phyloP scores from a whole-genome alignment of 2,329 filamentous ascomycete genomes.

The Cercospora sp. region DNA sequence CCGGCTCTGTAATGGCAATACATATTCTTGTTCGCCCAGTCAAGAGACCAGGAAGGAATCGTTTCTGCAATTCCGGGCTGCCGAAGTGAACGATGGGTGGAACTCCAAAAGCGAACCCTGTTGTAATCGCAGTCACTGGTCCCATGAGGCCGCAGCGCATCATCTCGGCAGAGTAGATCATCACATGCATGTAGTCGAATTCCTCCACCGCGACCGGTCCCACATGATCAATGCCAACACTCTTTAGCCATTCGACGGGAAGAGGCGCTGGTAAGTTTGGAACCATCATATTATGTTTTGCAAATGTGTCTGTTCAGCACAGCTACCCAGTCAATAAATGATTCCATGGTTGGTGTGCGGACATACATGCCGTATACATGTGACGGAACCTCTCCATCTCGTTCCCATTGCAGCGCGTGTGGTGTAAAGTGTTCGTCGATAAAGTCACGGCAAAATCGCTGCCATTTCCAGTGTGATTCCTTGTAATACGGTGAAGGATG shows the following conservation, averaged over 20 bases:
- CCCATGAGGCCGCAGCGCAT: slow-evolving; percentile 71
- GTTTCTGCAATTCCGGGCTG: slow-evolving; percentile 50
- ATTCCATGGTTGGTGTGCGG: neutral
- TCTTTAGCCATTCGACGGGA: slow-evolving; percentile 71
- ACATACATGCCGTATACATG: neutral
- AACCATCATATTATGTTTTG: slow-evolving; percentile 70
- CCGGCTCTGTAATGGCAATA: slow-evolving; percentile 82
- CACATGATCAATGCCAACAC: slow-evolving; percentile 69
- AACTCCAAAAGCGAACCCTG: neutral
- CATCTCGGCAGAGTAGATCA: slow-evolving; percentile 73
- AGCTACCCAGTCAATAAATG: slow-evolving; percentile 31
- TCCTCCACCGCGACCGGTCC: slow-evolving; percentile 73
- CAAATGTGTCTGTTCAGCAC: slow-evolving; percentile 58
- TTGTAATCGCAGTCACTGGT: slow-evolving; percentile 78
- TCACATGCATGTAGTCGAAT: slow-evolving; percentile 83
- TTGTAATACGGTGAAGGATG: slow-evolving; percentile 81
- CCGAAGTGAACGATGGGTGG: slow-evolving; percentile 47
- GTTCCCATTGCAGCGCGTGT: slow-evolving; percentile 74
- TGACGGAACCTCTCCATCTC: slow-evolving; percentile 28
- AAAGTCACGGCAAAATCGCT: slow-evolving; percentile 69
- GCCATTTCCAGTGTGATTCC: slow-evolving; percentile 68
- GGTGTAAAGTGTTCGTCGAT: slow-evolving; percentile 69
- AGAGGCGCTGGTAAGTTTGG: slow-evolving; percentile 76
- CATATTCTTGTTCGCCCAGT: slow-evolving; percentile 83
- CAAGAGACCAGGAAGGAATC: slow-evolving; percentile 70